Conservation (phyloP, 2,329 filamentous ascomycete genomes). For the Venturia nashicola region DNA sequence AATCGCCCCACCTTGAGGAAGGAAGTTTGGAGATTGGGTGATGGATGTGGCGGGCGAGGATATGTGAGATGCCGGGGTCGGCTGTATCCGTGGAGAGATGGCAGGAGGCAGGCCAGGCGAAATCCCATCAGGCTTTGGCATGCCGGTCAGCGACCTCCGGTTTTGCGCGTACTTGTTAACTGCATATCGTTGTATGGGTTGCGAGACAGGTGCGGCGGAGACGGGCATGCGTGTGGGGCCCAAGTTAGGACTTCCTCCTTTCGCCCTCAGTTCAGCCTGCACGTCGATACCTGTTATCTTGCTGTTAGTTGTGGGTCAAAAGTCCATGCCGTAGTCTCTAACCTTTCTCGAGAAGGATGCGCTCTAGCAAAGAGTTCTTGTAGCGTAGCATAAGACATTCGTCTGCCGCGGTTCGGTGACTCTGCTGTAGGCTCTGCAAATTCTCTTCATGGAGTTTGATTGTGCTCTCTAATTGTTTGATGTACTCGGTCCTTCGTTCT, state of each 20-base stretch:
- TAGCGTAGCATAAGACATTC: slow-evolving; percentile 97
- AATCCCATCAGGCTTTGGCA: slow-evolving; percentile 54
- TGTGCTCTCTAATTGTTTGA: slow-evolving; percentile 95
- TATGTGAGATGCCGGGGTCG: slow-evolving; percentile 69
- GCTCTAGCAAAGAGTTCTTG: slow-evolving; percentile 92
- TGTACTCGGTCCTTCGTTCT: slow-evolving; percentile 94
- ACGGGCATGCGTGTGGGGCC: slow-evolving; percentile 39
- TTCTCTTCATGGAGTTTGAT: slow-evolving; percentile 96
- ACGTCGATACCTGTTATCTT: slow-evolving; percentile 71
- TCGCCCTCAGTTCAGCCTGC: slow-evolving; percentile 85
- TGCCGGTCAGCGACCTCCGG: slow-evolving; percentile 58
- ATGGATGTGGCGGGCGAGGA: slow-evolving; percentile 49
- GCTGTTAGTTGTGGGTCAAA: slow-evolving; percentile 6
- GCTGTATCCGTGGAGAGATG: slow-evolving; percentile 59
- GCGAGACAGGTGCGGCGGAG: slow-evolving; percentile 14
- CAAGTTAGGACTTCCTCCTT: slow-evolving; percentile 76
- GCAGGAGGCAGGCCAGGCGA: slow-evolving; percentile 28
- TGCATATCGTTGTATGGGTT: slow-evolving; percentile 10
- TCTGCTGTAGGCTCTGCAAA: slow-evolving; percentile 82
- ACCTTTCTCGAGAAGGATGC: slow-evolving; percentile 95
- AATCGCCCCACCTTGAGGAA: slow-evolving; percentile 47
- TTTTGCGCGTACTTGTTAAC: slow-evolving; percentile 31
- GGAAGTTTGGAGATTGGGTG: slow-evolving; percentile 49
- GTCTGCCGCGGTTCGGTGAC: slow-evolving; percentile 86
- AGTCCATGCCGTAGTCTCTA: slow-evolving; percentile 12